Evolutionary conservation across 371 early-diverging fungal genomes (phyloP).

Genomic region (Mortierella sp.): DNA sequence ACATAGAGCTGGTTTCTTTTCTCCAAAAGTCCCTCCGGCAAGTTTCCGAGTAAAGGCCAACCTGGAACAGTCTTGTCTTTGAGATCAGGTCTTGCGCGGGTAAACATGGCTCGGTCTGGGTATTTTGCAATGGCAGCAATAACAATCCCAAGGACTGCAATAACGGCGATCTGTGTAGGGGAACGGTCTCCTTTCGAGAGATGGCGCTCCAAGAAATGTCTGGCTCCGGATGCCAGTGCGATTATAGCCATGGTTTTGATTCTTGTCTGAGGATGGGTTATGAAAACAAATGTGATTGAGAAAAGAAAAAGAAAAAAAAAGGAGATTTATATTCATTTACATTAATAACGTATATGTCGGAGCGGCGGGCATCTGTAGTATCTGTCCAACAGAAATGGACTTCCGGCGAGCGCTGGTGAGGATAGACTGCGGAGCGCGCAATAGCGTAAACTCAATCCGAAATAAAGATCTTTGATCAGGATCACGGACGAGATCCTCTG

Average conservation of each 20-base stretch:
- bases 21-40: constrained; percentile 29
- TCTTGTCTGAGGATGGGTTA: background rate
- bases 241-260: constrained; percentile 4
- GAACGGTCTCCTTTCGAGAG: constrained; percentile 20
- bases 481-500: constrained; percentile 38
- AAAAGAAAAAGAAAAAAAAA: background rate
- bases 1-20: constrained; percentile 5
- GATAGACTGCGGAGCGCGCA: too few relatives aligned
- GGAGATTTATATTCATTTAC: too few relatives aligned
- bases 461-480: constrained; percentile 17
- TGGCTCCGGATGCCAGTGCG: constrained; percentile 18
- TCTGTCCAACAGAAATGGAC: too few relatives aligned
- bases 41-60: constrained; percentile 36
- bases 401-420: too few relatives aligned
- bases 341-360: too few relatives aligned
- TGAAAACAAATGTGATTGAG: background rate
- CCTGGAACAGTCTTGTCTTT: constrained; percentile 33
- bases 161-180: constrained; percentile 12
- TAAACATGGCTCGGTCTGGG: constrained; percentile 38
- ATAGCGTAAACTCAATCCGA: too few relatives aligned
- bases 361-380: too few relatives aligned
- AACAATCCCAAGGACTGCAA: constrained; percentile 23
- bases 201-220: constrained; percentile 21
- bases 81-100: constrained; percentile 33
- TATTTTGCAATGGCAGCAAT: constrained; percentile 37